A percentile compares a stretch with the other conserved stretches of the same genome.
Evolutionary conservation across 257 asterid genomes (phyloP).

Genomic region (Lantana camara): DNA sequence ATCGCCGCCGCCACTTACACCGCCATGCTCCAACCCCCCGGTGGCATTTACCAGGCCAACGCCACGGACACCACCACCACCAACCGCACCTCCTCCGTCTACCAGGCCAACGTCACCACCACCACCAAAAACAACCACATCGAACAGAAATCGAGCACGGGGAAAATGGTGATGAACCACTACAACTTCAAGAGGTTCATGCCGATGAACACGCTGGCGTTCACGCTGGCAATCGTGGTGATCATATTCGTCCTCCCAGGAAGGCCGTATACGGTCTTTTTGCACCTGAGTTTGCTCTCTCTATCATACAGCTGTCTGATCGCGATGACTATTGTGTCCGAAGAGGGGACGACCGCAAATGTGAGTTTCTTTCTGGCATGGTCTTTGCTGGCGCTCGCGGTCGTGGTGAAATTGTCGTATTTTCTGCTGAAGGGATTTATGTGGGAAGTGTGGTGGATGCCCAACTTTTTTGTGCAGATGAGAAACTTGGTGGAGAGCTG

Average conservation of each 20-base stretch:
- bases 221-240: constrained; percentile 20
- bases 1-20: neutral
- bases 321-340: no score
- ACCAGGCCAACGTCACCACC: neutral
- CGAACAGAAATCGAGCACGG: no score
- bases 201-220: constrained; percentile 33
- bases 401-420: no score
- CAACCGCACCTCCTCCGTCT: neutral
- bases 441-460: neutral
- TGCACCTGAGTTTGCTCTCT: constrained; percentile 18
- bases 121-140: no score
- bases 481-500: no score
- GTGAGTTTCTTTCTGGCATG: no score
- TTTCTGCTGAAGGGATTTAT: constrained; percentile 12
- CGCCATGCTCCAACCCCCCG: constrained; percentile 28
- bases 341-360: no score
- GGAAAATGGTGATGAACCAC: constrained; percentile 31
- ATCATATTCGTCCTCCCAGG: constrained; percentile 31
- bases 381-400: constrained; percentile 17
- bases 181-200: constrained; percentile 20
- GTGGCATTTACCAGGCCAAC: constrained; percentile 27
- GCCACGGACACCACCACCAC: neutral
- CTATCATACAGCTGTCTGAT: no score
- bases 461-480: no score
- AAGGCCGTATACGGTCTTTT: constrained; percentile 12